Evolutionary conservation across 306 rosid genomes (phyloP), one percentile per base, ranked within the genome.

Genomic region (Pyrus communis): DNA sequence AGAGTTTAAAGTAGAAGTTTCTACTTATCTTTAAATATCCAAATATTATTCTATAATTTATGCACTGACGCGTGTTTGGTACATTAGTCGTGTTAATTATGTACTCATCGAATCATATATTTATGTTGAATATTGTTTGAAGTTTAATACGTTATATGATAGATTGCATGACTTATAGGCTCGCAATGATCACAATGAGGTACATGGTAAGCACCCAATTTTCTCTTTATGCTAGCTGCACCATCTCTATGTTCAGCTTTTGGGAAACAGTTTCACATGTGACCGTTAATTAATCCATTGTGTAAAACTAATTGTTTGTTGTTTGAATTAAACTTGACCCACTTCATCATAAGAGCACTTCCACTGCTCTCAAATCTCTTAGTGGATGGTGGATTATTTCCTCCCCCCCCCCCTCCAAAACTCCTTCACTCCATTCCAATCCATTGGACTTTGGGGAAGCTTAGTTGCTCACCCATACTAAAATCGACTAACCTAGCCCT

Each of bases 261-360:
- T 62, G 22, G 78, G 70, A 75, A 75, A 46, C 70, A 62, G 30
- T 62, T 59, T 75, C 70, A 62, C 49, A 7, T 62, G 70, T 62
- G 70, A 58, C 55, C 23, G 19, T 58, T 31, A 31, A 42, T 42
- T 42, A 10, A 9, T 9, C 12, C 11, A 2, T 42, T 42, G 45
- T 7, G 12, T 2, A 59, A 59, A 59, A 59, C 64, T 28, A 59
- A 59, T 10, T 59, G 64, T 59, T 59, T 23, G 17, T 22, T 11
- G 30, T 59, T 23, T 22, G 30, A 14, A 61, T 25, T 61, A 7
- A 27, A 23, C 64, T 11, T 61, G 35, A 27, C 5, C 12, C 31
- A 21, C 12, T 55, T 59, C 4, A 23, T 59, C 13, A 15, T 27
- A 61, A 13, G 1, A 38, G 42, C 42, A 38, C 10, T 38, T 38